Percentiles rank a stretch among this genome's conserved stretches.
Evolutionary conservation across 2,329 filamentous ascomycete species (phyloP).

Genomic region (Pseudogymnoascus sp.): DNA sequence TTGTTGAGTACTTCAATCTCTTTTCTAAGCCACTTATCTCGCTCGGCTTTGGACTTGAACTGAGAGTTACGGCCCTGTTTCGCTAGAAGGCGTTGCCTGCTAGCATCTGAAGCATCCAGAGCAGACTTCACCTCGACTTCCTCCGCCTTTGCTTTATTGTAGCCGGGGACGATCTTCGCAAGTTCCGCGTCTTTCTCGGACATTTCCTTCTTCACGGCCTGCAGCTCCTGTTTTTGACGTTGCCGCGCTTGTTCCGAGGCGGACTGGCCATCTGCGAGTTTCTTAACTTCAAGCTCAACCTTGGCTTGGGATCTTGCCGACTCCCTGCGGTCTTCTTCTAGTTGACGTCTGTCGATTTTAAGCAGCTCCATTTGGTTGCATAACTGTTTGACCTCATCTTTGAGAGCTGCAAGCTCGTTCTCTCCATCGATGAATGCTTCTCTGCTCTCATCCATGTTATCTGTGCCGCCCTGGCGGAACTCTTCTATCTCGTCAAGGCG

Average conservation of each 20-base stretch:
- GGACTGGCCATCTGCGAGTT: conserved; percentile 72
- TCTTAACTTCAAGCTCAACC: conserved; percentile 75
- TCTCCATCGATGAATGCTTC: conserved; percentile 70
- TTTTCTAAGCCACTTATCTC: conserved; percentile 71
- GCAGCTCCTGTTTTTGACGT: conserved; percentile 63
- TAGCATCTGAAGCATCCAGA: conserved; percentile 67
- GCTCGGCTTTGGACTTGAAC: conserved; percentile 80
- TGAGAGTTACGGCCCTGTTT: conserved; percentile 86
- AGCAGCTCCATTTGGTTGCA: conserved; percentile 78
- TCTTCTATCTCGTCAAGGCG: conserved; percentile 78
- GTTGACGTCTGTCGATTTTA: conserved; percentile 72
- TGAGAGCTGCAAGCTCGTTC: conserved; percentile 66
- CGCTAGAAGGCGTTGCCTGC: conserved; percentile 70
- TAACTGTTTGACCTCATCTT: conserved; percentile 69
- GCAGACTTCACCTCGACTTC: conserved; percentile 63
- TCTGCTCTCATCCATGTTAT: conserved; percentile 74
- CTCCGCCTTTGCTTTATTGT: conserved; percentile 61
- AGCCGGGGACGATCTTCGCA: conserved; percentile 64
- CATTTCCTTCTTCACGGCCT: conserved; percentile 65
- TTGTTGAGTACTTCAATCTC: conserved; percentile 74
- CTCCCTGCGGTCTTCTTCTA: conserved; percentile 84
- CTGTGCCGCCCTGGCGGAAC: conserved; percentile 69
- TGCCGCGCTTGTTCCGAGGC: conserved; percentile 63
- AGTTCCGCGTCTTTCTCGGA: conserved; percentile 68
- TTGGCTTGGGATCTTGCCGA: conserved; percentile 73